Conservation (phyloP, 2,329 filamentous ascomycete genomes). For the Aspergillus pseudoviridinutans region DNA sequence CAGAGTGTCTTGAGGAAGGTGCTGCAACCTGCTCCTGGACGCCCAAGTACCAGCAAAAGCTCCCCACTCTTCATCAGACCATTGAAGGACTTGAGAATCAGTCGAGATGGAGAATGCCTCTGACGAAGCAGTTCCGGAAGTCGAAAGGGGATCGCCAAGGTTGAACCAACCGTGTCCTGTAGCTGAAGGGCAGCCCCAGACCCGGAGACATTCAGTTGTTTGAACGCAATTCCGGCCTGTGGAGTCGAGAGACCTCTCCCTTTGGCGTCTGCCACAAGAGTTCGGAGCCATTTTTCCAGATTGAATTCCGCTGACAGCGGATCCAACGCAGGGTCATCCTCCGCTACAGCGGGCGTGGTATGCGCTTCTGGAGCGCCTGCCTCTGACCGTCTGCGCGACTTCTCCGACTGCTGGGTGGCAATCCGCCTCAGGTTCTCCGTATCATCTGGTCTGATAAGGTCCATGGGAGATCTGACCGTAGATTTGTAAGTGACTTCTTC, state of each 20-base stretch:
- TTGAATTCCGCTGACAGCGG: conserved; percentile 4
- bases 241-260: conserved; percentile 1
- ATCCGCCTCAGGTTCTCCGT: background rate
- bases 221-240: conserved; percentile 20
- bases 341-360: background rate
- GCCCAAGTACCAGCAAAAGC: conserved; percentile 50
- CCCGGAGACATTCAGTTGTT: conserved; percentile 21
- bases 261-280: background rate
- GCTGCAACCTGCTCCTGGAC: conserved; percentile 55
- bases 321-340: conserved; percentile 2
- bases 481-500: background rate
- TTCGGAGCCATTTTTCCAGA: conserved; percentile 3
- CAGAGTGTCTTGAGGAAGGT: conserved; percentile 79
- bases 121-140: conserved; percentile 18
- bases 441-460: background rate
- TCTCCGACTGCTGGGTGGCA: background rate
- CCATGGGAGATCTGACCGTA: background rate
- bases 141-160: conserved; percentile 16
- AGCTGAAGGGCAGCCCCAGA: conserved; percentile 24
- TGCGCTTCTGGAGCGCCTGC: too few relatives aligned
- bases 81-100: conserved; percentile 56
- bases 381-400: background rate
- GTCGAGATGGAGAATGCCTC: conserved; percentile 53
- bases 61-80: conserved; percentile 53
- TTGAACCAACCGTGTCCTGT: conserved; percentile 18